Percentiles rank a stretch among this genome's conserved stretches.
Conservation (phyloP, 2,329 filamentous ascomycete genomes). For the Cordyceps pruinosa region DNA sequence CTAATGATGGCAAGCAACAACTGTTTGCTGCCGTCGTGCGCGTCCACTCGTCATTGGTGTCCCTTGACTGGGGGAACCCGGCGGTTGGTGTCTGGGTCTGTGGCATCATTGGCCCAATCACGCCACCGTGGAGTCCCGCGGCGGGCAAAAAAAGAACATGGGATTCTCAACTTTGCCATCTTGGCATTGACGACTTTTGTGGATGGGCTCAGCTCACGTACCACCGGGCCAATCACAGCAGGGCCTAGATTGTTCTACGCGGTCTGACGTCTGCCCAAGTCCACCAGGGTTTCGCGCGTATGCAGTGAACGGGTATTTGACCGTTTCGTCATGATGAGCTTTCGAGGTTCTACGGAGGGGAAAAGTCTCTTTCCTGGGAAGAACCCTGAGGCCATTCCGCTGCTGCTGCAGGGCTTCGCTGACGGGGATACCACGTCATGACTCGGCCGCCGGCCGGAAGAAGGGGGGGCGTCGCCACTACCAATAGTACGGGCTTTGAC, state of each 20-base stretch:
- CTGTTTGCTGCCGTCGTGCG: background rate
- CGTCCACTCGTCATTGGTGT: background rate
- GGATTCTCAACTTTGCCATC: conserved; percentile 9
- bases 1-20: background rate
- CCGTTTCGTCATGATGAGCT: background rate
- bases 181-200: background rate
- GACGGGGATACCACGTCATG: background rate
- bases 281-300: background rate
- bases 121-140: background rate
- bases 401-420: no score
- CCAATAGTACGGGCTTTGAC: no score
- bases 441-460: background rate
- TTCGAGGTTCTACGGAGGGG: no score
- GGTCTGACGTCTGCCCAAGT: background rate
- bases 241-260: background rate
- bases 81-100: background rate
- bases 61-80: background rate
- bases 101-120: background rate
- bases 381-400: no score
- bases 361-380: no score
- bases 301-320: background rate
- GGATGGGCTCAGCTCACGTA: background rate
- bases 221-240: background rate
- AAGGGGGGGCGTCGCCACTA: background rate
- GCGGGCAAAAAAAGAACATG: background rate